Percentiles rank a stretch among this genome's conserved stretches.
Conservation (phyloP, 495 filamentous ascomycete species). For the Cercophora newfieldiana region DNA sequence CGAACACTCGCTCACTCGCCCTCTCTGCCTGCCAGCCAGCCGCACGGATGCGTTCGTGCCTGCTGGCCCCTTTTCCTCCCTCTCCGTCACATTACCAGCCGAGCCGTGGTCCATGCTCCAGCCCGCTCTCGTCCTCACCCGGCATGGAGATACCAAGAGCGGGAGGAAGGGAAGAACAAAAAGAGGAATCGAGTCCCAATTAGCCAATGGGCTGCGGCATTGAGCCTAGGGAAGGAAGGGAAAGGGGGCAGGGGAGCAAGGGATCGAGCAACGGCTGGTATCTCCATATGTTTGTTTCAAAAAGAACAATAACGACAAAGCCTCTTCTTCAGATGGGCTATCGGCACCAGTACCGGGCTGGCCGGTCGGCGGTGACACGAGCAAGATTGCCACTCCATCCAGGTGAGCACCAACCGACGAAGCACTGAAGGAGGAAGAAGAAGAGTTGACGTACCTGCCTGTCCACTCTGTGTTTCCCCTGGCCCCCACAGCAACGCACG, state of each 20-base stretch:
- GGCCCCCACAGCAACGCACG: neutral
- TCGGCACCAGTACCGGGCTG: conserved; percentile 7
- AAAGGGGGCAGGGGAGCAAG: neutral
- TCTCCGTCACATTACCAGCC: conserved; percentile 21
- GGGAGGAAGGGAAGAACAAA: neutral
- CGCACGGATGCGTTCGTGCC: conserved; percentile 25
- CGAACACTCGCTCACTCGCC: no score
- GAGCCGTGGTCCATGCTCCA: conserved; percentile 25
- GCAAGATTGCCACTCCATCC: conserved; percentile 4
- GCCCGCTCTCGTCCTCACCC: neutral
- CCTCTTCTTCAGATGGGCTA: neutral
- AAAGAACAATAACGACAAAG: no score
- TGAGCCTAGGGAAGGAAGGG: conserved; percentile 1
- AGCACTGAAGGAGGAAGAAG: neutral
- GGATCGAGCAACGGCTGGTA: neutral
- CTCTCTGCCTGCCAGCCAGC: conserved; percentile 1
- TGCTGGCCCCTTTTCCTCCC: conserved; percentile 1
- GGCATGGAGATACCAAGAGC: conserved; percentile 3
- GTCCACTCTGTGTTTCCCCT: neutral
- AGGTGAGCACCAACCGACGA: neutral
- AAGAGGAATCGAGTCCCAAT: conserved; percentile 3
- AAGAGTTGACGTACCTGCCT: neutral
- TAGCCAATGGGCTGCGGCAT: neutral
- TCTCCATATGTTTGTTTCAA: neutral
- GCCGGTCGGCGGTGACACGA: neutral